phyloP scores from a whole-genome alignment of 768 basidiomycete genomes.

The Lentinula guzmanii region DNA sequence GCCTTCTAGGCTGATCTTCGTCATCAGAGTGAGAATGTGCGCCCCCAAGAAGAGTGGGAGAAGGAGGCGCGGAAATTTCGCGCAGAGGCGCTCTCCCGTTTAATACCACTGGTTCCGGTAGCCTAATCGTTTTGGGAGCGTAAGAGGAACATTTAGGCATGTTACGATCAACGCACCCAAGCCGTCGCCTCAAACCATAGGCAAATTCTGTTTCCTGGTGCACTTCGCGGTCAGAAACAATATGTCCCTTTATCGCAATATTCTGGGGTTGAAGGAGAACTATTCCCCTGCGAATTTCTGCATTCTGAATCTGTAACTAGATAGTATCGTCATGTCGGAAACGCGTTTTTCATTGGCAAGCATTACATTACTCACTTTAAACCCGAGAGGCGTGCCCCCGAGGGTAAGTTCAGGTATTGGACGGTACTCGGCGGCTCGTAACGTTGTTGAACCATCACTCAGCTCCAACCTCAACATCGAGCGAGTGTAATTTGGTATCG shows the following conservation, averaged over 20 bases:
- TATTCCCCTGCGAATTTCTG: constrained; percentile 61
- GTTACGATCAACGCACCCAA: constrained; percentile 48
- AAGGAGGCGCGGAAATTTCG: constrained; percentile 19
- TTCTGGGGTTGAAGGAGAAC: constrained; percentile 73
- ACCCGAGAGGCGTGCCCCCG: constrained; percentile 75
- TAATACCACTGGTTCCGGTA: constrained; percentile 15
- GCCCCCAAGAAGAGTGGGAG: constrained; percentile 13
- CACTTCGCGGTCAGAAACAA: constrained; percentile 59
- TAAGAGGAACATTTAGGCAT: neutral
- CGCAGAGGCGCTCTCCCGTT: constrained; percentile 21
- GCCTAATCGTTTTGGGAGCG: constrained; percentile 9
- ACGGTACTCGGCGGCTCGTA: constrained; percentile 78
- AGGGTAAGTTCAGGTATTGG: constrained; percentile 59
- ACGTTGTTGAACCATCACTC: constrained; percentile 64
- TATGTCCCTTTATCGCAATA: constrained; percentile 53
- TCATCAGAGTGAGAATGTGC: constrained; percentile 18
- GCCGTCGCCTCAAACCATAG: constrained; percentile 49
- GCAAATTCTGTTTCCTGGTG: constrained; percentile 56
- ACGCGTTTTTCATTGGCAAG: neutral
- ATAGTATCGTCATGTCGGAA: neutral
- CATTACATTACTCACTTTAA: constrained; percentile 49
- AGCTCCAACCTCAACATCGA: constrained; percentile 73
- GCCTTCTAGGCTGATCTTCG: constrained; percentile 21
- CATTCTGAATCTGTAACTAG: constrained; percentile 68
- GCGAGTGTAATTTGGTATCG: constrained; percentile 76